Evolutionary conservation across 257 asterid genomes (phyloP).

Genomic region (Prunella vulgaris): DNA sequence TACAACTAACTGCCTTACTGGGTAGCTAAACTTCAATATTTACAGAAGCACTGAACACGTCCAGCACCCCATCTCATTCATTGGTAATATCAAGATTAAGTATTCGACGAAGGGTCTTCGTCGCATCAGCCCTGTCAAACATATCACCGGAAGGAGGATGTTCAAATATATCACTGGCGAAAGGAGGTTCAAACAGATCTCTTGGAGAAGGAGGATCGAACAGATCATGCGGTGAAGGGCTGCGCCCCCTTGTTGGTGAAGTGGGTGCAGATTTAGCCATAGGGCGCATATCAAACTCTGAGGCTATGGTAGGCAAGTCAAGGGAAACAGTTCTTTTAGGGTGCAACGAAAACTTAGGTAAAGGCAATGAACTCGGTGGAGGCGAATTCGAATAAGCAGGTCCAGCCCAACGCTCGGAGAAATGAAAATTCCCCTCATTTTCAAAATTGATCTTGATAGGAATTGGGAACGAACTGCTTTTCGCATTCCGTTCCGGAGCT

Average conservation of each 20-base stretch:
- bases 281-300: slow-evolving; percentile 42
- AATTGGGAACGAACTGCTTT: slow-evolving; percentile 35
- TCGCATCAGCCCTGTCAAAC: slow-evolving; percentile 53
- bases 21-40: slow-evolving; percentile 26
- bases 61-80: slow-evolving; percentile 35
- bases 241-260: slow-evolving; percentile 52
- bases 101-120: slow-evolving; percentile 77
- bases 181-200: slow-evolving; percentile 21
- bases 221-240: slow-evolving; percentile 33
- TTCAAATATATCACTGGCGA: slow-evolving; percentile 22
- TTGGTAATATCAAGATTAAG: slow-evolving; percentile 63
- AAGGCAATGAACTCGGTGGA: slow-evolving; percentile 83
- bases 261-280: slow-evolving; percentile 68
- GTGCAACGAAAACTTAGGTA: slow-evolving; percentile 55
- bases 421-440: slow-evolving; percentile 24
- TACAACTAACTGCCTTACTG: slow-evolving; percentile 27
- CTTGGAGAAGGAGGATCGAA: slow-evolving; percentile 34
- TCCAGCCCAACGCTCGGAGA: slow-evolving; percentile 92
- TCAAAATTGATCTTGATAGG: slow-evolving; percentile 37
- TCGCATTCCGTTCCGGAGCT: slow-evolving; percentile 11
- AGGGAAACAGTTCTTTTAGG: slow-evolving; percentile 70
- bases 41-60: slow-evolving; percentile 24
- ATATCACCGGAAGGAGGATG: slow-evolving; percentile 27
- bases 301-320: slow-evolving; percentile 44
- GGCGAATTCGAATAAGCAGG: slow-evolving; percentile 80